Base-by-base conservation (phyloP, 1,284 basidiomycete species). In the Anthracocystis panici-leucophaei region DNA sequence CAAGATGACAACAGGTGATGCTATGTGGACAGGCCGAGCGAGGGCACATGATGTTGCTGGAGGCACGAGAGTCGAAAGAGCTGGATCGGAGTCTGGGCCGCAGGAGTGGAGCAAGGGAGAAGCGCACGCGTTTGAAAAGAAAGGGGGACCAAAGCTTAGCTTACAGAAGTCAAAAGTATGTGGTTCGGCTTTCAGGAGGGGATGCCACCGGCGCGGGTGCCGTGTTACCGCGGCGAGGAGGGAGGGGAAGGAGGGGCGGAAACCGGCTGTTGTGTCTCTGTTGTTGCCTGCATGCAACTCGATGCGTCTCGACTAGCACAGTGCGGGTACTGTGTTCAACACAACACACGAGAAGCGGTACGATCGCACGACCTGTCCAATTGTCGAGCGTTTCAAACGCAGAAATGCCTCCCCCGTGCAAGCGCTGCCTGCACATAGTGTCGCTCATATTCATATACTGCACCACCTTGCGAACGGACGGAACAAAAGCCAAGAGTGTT, bases 291-390 rank as follows among this genome's bases (percentile, higher is more conserved):
- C 27, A 29, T 11, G 46, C 6, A 27, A 21, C 23, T 27, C 18
- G 44, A 46, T 46, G 46, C 6, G 18, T n/a, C 16, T 48, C 14
- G 25, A 23, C 3, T 25, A 16, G 23, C 25, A 27, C 46, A 29
- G 27, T 29, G 27, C 46, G 9, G 46, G 21, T n/a, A 27, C 27
- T 27, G n/a, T 27, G 27, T 48, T n/a, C 16, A 6, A 16, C 45
- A 27, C 23, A 7, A 5, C 5, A 16, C 45, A 27, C 23, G 2
- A 27, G 25, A 46, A 18, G 25, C 23, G 45, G 11, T 46, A 12
- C 29, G 49, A 50, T 50, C 49, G 49, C 49, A 50, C 49, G 49
- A 50, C 49, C 49, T 50, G 49, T 29, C 18, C 49, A 21, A 31
- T 31, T 3, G 29, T 29, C 29, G 29, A 18, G 49, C 29, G 20